Conservation (phyloP, 2,329 filamentous ascomycete species). For the Sclerotinia subarctica region DNA sequence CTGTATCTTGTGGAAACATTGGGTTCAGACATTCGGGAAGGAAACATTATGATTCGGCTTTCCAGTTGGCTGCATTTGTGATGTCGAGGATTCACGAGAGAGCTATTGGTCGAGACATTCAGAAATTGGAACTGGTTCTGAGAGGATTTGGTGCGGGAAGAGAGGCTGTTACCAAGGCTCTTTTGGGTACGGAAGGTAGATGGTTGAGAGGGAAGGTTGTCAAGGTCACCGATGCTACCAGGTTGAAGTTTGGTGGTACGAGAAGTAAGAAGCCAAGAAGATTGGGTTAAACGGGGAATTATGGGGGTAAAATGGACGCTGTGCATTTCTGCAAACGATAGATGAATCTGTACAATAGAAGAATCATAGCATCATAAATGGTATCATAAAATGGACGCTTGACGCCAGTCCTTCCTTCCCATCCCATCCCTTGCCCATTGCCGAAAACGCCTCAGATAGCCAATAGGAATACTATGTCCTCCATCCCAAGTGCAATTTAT, state of each 20-base stretch:
- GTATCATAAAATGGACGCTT: constrained; percentile 26
- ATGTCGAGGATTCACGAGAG: constrained; percentile 81
- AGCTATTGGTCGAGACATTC: constrained; percentile 72
- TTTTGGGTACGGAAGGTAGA: constrained; percentile 82
- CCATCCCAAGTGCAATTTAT: constrained; percentile 20
- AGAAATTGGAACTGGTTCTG: constrained; percentile 73
- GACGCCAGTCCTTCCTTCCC: constrained; percentile 16
- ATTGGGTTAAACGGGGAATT: constrained; percentile 46
- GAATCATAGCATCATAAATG: constrained; percentile 26
- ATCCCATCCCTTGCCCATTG: constrained; percentile 22
- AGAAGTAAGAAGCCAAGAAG: constrained; percentile 82
- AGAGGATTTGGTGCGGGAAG: constrained; percentile 83
- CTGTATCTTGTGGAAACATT: constrained; percentile 78
- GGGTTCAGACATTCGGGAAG: constrained; percentile 84
- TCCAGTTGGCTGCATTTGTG: constrained; percentile 81
- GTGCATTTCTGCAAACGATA: constrained; percentile 22
- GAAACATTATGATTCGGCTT: constrained; percentile 84
- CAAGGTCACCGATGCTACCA: constrained; percentile 80
- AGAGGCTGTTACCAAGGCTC: constrained; percentile 84
- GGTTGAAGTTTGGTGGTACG: constrained; percentile 92
- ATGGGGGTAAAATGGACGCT: not conserved
- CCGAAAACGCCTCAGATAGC: constrained; percentile 21
- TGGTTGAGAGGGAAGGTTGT: constrained; percentile 70
- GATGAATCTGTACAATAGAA: constrained; percentile 23
- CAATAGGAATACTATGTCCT: constrained; percentile 12